phyloP scores from a whole-genome alignment of 768 basidiomycete genomes.

The Kwoniella dendrophila region DNA sequence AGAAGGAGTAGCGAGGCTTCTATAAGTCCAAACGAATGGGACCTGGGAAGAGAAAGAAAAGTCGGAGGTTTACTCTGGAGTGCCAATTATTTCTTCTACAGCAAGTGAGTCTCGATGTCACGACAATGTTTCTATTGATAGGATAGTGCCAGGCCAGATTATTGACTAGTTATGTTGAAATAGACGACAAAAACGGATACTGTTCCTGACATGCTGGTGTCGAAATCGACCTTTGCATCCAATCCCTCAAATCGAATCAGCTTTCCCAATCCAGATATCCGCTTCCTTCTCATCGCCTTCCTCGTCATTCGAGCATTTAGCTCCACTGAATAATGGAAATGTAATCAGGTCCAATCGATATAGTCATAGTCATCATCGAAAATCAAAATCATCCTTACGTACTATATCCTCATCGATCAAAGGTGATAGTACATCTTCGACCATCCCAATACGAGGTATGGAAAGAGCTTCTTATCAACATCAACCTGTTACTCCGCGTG shows the following conservation, averaged over 20 bases:
- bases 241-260: conserved; percentile 15
- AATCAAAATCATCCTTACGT: conserved; percentile 24
- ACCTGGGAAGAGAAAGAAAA: conserved; percentile 27
- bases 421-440: conserved; percentile 20
- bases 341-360: conserved; percentile 14
- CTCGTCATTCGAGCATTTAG: conserved; percentile 14
- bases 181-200: conserved; percentile 69
- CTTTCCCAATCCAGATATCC: conserved; percentile 45
- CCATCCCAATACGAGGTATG: conserved; percentile 50
- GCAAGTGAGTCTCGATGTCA: conserved; percentile 65
- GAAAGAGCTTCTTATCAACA: conserved; percentile 16
- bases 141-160: neutral
- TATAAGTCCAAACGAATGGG: conserved; percentile 16
- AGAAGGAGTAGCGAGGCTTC: conserved; percentile 14
- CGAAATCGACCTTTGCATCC: conserved; percentile 59
- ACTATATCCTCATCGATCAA: conserved; percentile 2
- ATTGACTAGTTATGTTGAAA: neutral
- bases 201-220: conserved; percentile 92
- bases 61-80: conserved; percentile 85
- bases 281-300: conserved; percentile 32
- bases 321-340: conserved; percentile 1
- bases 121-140: neutral
- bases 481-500: conserved; percentile 24
- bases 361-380: conserved; percentile 26
- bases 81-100: conserved; percentile 95